Conservation (phyloP, 176 grass and related monocot genomes). For the maize (Zea mays) region Zm-B73-REFERENCE-NAM-5.0 NC_050097.1:217952501-217953000, state of each 20-base stretch:
- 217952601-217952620: too few relatives aligned
- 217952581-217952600: background rate
- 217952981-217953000: conserved; percentile 17
- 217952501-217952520: background rate
- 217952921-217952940: conserved; percentile 3
- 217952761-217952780: too few relatives aligned
- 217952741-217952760: background rate
- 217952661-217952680: background rate
- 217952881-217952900: conserved; percentile 18
- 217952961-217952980: background rate
- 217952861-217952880: background rate
- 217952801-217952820: too few relatives aligned
- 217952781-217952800: too few relatives aligned
- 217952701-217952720: background rate
- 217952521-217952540: background rate
- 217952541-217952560: too few relatives aligned
- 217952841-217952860: background rate
- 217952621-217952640: background rate
- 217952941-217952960: background rate
- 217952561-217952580: too few relatives aligned
- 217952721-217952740: background rate
- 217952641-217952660: background rate
- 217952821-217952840: background rate
- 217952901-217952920: background rate
- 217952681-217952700: background rate